Percentiles rank a stretch among this genome's conserved stretches.
Conservation (phyloP, 805 yeast genomes). For the Komagataella phaffii region DNA sequence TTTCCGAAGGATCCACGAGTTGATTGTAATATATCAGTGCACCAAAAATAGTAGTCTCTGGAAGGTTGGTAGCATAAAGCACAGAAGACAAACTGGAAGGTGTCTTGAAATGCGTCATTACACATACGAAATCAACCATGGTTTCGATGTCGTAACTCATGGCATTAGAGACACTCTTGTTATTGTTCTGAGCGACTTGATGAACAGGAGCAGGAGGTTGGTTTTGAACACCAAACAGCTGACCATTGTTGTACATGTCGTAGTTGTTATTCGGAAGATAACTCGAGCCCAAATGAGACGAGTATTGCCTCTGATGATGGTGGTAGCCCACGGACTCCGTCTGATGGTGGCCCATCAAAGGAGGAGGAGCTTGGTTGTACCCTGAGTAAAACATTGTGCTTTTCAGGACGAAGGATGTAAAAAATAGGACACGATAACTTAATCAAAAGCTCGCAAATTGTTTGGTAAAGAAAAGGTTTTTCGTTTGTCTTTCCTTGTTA, state of each 20-base stretch:
- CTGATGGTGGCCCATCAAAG: not conserved
- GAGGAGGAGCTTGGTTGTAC: not conserved
- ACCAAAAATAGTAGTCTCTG: constrained; percentile 67
- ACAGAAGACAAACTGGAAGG: constrained; percentile 47
- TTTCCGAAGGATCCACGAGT: constrained; percentile 22
- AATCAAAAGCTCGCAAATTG: constrained; percentile 24
- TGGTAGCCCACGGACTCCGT: not conserved
- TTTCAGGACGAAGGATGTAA: not conserved
- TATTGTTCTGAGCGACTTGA: not conserved
- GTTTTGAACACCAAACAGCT: not conserved
- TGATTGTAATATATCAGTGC: constrained; percentile 66
- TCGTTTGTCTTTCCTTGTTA: not conserved
- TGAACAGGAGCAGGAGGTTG: not conserved
- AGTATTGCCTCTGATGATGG: not conserved
- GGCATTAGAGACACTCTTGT: constrained; percentile 51
- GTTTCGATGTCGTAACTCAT: constrained; percentile 67
- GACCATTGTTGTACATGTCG: constrained; percentile 3
- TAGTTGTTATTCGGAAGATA: constrained; percentile 1
- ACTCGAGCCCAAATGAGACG: not conserved
- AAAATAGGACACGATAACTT: constrained; percentile 21
- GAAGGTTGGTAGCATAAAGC: constrained; percentile 76
- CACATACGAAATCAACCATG: constrained; percentile 71
- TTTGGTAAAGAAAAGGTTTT: not conserved
- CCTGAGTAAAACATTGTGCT: not conserved
- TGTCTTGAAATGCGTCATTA: constrained; percentile 37